Percentiles rank a stretch among this genome's conserved stretches.
Evolutionary conservation across 352 stramenopile species (phyloP).

Genomic region (Thraustotheca clavata): DNA sequence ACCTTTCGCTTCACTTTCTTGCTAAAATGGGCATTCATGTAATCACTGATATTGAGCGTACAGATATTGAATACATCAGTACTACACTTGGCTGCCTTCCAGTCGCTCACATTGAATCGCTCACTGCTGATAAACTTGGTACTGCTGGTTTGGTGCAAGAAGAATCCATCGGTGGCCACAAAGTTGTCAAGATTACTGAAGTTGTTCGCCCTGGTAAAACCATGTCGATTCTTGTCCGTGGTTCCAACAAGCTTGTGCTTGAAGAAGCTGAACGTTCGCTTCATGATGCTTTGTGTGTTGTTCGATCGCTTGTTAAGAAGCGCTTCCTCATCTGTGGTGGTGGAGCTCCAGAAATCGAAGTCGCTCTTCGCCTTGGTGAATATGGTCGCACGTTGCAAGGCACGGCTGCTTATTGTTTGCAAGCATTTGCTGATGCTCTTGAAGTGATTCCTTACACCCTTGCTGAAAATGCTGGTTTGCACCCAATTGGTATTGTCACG

Average conservation of each 20-base stretch:
- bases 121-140: conserved; percentile 96
- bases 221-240: conserved; percentile 96
- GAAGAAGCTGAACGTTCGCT: conserved; percentile 97
- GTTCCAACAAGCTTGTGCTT: conserved; percentile 98
- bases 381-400: conserved; percentile 90
- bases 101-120: conserved; percentile 97
- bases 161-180: conserved; percentile 92
- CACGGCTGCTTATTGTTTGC: conserved; percentile 95
- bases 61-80: conserved; percentile 99
- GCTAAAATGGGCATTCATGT: conserved; percentile 99
- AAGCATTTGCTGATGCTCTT: conserved; percentile 95
- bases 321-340: conserved; percentile 97
- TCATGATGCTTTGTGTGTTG: conserved; percentile 98
- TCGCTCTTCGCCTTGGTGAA: conserved; percentile 89
- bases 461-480: conserved; percentile 98
- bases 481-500: conserved; percentile 98
- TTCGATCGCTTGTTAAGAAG: conserved; percentile 98
- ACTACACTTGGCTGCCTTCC: conserved; percentile 93
- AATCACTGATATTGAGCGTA: conserved; percentile 97
- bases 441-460: conserved; percentile 99
- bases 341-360: conserved; percentile 95
- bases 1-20: conserved; percentile 98
- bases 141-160: conserved; percentile 92
- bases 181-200: conserved; percentile 99
- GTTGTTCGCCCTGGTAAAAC: conserved; percentile 93